Evolutionary conservation across 306 rosid genomes (phyloP), one percentile per base, ranked within the genome.

Genomic region (Corylus americana): DNA sequence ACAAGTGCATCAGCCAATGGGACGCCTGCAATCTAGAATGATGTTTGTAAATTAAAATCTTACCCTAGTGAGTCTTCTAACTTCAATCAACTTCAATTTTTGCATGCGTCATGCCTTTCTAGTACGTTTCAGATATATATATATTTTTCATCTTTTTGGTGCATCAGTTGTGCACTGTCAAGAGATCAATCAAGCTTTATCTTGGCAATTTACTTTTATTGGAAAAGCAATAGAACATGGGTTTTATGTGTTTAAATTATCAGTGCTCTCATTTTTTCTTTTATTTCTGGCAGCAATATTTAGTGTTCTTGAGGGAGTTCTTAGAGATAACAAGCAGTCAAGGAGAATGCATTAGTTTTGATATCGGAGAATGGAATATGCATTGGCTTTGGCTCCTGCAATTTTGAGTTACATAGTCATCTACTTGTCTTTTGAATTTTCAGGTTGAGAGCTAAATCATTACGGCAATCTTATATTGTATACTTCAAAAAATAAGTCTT

Each of bases 41-140:
- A 54, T 73, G 45, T 70, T 80, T 29, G 58, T 57, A 49, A 66
- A 62, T n/a, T 27, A 22, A 63, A 74, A 68, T 51, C 55, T 53
- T 55, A 10, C 61, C 68, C 74, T n/a, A 1, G 86, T 83, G 77
- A 75, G 87, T 90, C 55, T 63, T 67, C 77, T 3, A 73, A 35
- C 35, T 68, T 64, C 35, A 8, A 20, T 58, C 5, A 58, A 58
- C 64, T 58, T 25, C 11, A 57, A 59, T 59, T 59, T 59, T 59
- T 59, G 66, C 66, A 3, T n/a, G 3, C 12, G 8, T 9, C 50
- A 18, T 68, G 50, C 53, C 29, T n/a, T 42, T 68, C 20, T 63
- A 13, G 3, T 7, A 68, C 7, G 8, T 62, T 22, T 67, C 29
- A 8, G 25, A 5, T 12, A 9, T 14, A 22, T 22, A 22, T 22